Percentiles rank a stretch among this genome's conserved stretches.
These are phyloP conservation scores for Fonsecaea multimorphosa DNA, from an alignment of 2,329 filamentous ascomycete genomes.

Conservation along the genomic window DNA sequence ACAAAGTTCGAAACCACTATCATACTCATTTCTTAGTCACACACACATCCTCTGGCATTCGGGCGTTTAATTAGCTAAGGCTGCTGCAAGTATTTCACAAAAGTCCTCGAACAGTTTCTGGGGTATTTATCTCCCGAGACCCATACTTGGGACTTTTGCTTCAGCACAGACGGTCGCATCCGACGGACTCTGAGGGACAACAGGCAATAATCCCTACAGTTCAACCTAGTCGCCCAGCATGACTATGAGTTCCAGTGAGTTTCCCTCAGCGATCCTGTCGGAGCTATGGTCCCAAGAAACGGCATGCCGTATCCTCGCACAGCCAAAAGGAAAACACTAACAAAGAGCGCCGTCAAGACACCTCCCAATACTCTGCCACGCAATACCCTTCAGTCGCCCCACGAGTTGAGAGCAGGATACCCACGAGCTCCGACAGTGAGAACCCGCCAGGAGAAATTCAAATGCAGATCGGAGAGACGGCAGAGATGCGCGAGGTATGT, in stretches of 20 bases:
- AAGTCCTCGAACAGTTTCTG: not conserved
- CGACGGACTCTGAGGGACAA: not conserved
- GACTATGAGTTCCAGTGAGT: not conserved
- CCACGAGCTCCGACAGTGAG: not conserved
- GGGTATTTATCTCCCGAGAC: not conserved
- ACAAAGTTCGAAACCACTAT: not conserved
- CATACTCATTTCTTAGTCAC: not conserved
- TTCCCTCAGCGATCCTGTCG: not conserved
- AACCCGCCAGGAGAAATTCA: not conserved
- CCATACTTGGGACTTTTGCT: not conserved
- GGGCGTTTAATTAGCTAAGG: not conserved
- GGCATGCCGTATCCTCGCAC: not conserved
- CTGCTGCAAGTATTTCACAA: not conserved
- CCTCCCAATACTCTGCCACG: not conserved
- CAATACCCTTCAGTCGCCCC: not conserved
- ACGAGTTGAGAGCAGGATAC: constrained; percentile 4
- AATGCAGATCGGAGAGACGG: constrained; percentile 10
- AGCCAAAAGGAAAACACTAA: not conserved
- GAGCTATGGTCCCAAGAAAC: not conserved
- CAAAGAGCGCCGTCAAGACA: not conserved
- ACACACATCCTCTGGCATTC: not conserved
- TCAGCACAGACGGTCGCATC: not conserved
- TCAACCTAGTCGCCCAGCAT: not conserved
- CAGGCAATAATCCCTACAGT: not conserved
- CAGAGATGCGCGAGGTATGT: constrained; percentile 18